phyloP scores from a whole-genome alignment of 2,329 filamentous ascomycete species.

The Endoconidiophora laricicola region DNA sequence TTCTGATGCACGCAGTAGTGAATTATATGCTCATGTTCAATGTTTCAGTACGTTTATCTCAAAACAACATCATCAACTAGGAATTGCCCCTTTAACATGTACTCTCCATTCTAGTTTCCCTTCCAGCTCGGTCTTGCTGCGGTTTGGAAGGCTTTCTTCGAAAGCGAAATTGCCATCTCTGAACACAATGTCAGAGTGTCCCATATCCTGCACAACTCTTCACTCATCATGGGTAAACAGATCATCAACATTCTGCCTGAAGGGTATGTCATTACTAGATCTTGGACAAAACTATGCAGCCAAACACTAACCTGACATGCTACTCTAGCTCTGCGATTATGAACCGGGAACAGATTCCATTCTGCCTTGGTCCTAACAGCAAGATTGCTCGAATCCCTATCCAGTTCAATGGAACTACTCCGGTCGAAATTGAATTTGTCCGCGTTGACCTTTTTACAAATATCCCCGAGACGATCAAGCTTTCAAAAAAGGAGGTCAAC shows the following conservation, averaged over 20 bases:
- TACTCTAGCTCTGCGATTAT: slow-evolving; percentile 55
- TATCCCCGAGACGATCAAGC: slow-evolving; percentile 60
- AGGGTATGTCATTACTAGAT: slow-evolving; percentile 33
- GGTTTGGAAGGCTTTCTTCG: slow-evolving; percentile 68
- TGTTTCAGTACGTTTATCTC: slow-evolving; percentile 43
- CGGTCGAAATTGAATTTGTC: slow-evolving; percentile 74
- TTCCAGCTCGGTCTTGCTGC: slow-evolving; percentile 56
- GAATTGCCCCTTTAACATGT: neutral
- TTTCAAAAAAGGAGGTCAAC: slow-evolving; percentile 58
- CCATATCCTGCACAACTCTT: slow-evolving; percentile 77
- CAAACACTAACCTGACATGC: neutral
- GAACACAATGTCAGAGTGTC: slow-evolving; percentile 82
- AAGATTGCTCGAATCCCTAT: slow-evolving; percentile 58
- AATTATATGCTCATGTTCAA: slow-evolving; percentile 90
- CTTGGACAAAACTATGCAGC: neutral
- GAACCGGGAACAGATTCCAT: slow-evolving; percentile 65
- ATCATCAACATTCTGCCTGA: slow-evolving; percentile 96
- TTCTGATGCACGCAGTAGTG: slow-evolving; percentile 51
- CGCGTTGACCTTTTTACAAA: slow-evolving; percentile 73
- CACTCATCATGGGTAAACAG: slow-evolving; percentile 86
- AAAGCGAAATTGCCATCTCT: slow-evolving; percentile 84
- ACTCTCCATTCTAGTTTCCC: slow-evolving; percentile 39
- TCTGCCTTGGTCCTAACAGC: slow-evolving; percentile 56
- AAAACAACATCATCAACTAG: neutral
- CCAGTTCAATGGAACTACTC: slow-evolving; percentile 83